These are phyloP conservation scores for Macrolepiota fuliginosa DNA, from an alignment of 768 basidiomycete species.

Conservation along the genomic window DNA sequence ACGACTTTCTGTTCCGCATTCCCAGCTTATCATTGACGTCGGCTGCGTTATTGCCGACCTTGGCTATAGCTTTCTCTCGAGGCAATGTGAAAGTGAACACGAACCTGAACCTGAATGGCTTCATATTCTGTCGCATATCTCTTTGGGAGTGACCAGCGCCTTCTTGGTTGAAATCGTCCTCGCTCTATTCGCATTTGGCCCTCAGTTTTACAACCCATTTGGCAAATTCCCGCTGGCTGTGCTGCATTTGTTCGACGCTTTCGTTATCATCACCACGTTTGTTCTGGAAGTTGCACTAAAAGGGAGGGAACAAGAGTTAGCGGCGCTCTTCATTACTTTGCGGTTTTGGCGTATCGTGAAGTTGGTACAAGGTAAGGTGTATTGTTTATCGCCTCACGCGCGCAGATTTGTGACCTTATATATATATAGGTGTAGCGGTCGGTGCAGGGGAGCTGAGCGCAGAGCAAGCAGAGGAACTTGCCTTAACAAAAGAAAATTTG, in stretches of 20 bases:
- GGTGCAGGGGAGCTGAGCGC: constrained; percentile 73
- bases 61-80: constrained; percentile 60
- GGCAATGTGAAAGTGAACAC: constrained; percentile 41
- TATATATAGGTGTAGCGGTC: constrained; percentile 61
- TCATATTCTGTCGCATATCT: constrained; percentile 56
- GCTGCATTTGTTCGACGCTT: constrained; percentile 74
- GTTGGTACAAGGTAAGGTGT: constrained; percentile 52
- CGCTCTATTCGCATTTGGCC: constrained; percentile 63
- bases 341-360: constrained; percentile 84
- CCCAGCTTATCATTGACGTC: constrained; percentile 62
- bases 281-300: constrained; percentile 66
- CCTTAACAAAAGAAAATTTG: constrained; percentile 47
- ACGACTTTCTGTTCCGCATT: background rate
- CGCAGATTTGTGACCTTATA: constrained; percentile 2
- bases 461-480: constrained; percentile 45
- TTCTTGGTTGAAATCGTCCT: constrained; percentile 81
- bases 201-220: constrained; percentile 60
- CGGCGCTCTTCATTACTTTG: constrained; percentile 64
- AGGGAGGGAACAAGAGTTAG: constrained; percentile 70
- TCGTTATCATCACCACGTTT: constrained; percentile 72
- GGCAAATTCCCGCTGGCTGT: constrained; percentile 49
- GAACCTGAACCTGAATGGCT: constrained; percentile 61
- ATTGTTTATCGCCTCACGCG: background rate
- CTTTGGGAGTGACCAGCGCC: constrained; percentile 64
- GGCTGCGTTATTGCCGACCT: constrained; percentile 72